A percentile compares a stretch with the other conserved stretches of the same genome.
Conservation (phyloP, 139 green algal species). For the Chlorella sp. region DNA sequence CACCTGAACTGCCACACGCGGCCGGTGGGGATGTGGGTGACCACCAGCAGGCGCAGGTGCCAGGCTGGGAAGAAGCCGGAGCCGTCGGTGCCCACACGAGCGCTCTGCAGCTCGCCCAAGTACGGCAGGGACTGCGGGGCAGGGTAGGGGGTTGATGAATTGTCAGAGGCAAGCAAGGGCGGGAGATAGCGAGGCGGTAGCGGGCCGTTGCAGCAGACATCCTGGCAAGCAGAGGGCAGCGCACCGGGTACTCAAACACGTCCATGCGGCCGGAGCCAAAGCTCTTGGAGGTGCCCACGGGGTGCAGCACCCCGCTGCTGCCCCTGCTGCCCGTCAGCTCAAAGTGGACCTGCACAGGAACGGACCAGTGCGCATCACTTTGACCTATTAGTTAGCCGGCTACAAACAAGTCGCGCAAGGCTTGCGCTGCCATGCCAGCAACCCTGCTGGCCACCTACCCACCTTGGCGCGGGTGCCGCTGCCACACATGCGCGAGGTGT, state of each 20-base stretch:
- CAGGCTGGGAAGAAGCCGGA: constrained; percentile 65
- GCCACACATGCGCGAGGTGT: constrained; percentile 29
- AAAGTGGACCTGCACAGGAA: constrained; percentile 61
- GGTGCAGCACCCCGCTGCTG: constrained; percentile 51
- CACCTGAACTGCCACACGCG: constrained; percentile 56
- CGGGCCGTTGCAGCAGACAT: not conserved
- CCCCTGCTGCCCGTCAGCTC: constrained; percentile 74
- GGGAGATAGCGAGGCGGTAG: too few species aligned
- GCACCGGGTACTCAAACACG: constrained; percentile 64
- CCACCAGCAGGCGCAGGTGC: constrained; percentile 70
- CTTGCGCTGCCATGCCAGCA: too few species aligned
- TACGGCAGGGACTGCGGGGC: constrained; percentile 25
- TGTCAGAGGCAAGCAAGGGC: too few species aligned
- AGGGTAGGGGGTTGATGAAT: not conserved
- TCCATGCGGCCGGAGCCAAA: constrained; percentile 57
- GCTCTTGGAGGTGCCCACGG: not conserved
- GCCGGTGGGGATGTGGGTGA: constrained; percentile 58
- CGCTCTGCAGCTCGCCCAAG: constrained; percentile 53
- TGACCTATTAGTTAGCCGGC: too few species aligned
- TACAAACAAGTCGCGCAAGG: too few species aligned
- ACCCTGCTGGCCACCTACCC: not conserved
- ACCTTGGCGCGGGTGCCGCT: constrained; percentile 27
- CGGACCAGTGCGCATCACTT: too few species aligned
- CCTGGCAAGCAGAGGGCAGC: constrained; percentile 13
- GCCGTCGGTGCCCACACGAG: constrained; percentile 66